phyloP scores from a whole-genome alignment of 169 alveolate genomes.

The Cyclospora cayetanensis region DNA sequence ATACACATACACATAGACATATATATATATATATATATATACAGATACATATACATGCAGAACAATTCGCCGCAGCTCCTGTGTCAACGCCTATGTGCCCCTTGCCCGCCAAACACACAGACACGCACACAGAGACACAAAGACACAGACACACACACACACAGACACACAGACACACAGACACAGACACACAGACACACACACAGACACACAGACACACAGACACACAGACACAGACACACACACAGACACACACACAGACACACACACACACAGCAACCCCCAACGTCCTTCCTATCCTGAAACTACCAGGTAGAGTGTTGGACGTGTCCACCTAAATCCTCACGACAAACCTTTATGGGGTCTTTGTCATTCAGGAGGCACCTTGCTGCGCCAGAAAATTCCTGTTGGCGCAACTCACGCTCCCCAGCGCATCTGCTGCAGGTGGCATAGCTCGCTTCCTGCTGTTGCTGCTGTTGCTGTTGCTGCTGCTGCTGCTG shows the following conservation, averaged over 20 bases:
- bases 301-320: too few relatives aligned
- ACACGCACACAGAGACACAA: not conserved
- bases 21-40: not conserved
- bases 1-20: not conserved
- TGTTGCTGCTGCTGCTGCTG: not conserved
- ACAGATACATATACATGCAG: not conserved
- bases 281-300: too few relatives aligned
- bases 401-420: not conserved
- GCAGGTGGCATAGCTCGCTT: not conserved
- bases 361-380: not conserved
- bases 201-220: not conserved
- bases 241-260: not conserved
- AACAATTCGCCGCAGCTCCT: not conserved
- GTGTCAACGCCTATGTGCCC: not conserved
- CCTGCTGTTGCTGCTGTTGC: not conserved
- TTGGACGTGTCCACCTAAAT: too few relatives aligned
- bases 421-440: not conserved
- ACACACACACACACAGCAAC: not conserved
- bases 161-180: not conserved
- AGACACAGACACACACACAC: too few relatives aligned
- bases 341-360: not conserved
- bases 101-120: not conserved
- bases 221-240: not conserved
- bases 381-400: not conserved
- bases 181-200: not conserved